These are phyloP conservation scores for Candolleomyces aberdarensis DNA, from an alignment of 768 basidiomycete species.

Conservation along the genomic window DNA sequence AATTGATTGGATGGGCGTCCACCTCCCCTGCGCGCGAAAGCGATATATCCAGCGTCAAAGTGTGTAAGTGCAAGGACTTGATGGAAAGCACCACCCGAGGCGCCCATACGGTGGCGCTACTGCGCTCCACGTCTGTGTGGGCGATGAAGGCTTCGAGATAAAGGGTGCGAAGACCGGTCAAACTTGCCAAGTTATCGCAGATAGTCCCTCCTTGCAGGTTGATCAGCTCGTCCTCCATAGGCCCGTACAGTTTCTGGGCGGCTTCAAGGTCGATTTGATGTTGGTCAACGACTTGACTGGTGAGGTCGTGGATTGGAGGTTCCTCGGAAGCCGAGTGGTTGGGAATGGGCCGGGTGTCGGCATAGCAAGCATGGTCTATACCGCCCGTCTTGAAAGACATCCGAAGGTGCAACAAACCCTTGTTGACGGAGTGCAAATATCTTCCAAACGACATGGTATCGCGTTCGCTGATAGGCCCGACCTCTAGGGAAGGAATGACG, in stretches of 20 bases:
- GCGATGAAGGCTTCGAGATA: not conserved
- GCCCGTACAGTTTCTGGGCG: not conserved
- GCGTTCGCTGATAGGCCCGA: not conserved
- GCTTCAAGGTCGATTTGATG: not conserved
- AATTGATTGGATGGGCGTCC: not conserved
- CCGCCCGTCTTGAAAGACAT: not conserved
- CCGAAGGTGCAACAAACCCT: not conserved
- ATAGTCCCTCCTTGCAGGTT: not conserved
- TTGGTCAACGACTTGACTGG: not conserved
- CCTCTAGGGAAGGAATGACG: not conserved
- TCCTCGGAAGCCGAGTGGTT: not conserved
- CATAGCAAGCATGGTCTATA: not conserved
- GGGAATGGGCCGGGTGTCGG: not conserved
- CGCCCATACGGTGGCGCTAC: not conserved
- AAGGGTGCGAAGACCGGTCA: not conserved
- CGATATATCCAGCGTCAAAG: not conserved
- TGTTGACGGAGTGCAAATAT: not conserved
- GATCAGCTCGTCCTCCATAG: not conserved
- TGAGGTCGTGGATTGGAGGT: not conserved
- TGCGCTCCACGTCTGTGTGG: not conserved
- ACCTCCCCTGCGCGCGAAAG: not conserved
- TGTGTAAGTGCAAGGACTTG: not conserved
- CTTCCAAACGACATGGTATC: not conserved
- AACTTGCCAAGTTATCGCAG: not conserved
- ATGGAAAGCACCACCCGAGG: not conserved